Evolutionary conservation across 2,329 filamentous ascomycete species (phyloP).

Genomic region (Trichoderma harzianum): DNA sequence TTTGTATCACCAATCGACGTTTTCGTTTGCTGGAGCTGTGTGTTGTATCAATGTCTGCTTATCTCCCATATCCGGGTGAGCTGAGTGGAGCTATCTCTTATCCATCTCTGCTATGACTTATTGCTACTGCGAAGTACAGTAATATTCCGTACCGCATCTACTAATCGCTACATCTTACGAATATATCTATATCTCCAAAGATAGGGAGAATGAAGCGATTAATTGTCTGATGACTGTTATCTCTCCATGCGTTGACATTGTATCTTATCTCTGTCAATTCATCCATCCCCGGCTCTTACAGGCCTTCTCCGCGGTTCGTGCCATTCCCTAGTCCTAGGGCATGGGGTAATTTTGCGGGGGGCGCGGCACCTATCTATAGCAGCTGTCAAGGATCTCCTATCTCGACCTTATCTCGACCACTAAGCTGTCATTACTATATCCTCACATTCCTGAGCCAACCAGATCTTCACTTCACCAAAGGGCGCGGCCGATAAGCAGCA

Average conservation of each 20-base stretch:
- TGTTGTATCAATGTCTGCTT: no score
- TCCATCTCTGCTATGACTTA: neutral
- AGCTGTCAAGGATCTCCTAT: neutral
- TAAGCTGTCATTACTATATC: neutral
- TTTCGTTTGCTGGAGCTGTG: no score
- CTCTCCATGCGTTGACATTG: neutral
- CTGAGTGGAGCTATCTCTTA: neutral
- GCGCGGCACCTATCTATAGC: neutral
- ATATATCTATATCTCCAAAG: neutral
- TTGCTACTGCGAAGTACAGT: neutral
- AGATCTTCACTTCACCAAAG: neutral
- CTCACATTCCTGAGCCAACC: neutral
- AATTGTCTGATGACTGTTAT: constrained; percentile 12
- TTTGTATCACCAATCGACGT: neutral
- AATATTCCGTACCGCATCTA: neutral
- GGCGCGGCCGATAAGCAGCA: neutral
- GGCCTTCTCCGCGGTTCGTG: neutral
- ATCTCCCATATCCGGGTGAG: neutral
- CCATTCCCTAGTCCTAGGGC: neutral
- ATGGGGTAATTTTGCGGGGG: constrained; percentile 9
- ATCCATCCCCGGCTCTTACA: neutral
- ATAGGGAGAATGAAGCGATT: neutral
- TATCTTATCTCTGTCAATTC: neutral
- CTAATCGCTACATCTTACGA: neutral
- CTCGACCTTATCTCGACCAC: neutral